A percentile compares a stretch with the other conserved stretches of the same genome.
Evolutionary conservation across 108 stramenopile species (phyloP).

Genomic region (Cyclostephanos invisitatus): DNA sequence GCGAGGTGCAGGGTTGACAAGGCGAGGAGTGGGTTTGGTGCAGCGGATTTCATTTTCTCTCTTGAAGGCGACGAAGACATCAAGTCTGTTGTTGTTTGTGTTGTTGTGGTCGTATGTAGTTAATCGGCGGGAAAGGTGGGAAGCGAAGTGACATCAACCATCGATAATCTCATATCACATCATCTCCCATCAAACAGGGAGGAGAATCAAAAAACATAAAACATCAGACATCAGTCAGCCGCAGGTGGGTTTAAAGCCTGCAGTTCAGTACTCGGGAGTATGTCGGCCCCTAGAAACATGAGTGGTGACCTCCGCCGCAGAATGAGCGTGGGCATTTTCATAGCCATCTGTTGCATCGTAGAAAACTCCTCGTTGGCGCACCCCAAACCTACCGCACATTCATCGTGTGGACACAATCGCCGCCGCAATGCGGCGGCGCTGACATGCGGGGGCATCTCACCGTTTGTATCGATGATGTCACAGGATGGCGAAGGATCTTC

Average conservation of each 20-base stretch:
- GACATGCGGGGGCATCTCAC: not conserved
- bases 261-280: not conserved
- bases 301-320: not conserved
- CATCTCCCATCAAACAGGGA: too few relatives aligned
- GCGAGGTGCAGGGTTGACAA: not conserved
- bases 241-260: not conserved
- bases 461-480: conserved; percentile 10
- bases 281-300: not conserved
- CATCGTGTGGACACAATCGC: not conserved
- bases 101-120: too few relatives aligned
- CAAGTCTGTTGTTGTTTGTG: too few relatives aligned
- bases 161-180: too few relatives aligned
- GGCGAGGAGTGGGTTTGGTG: not conserved
- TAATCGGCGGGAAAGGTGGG: too few relatives aligned
- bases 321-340: conserved; percentile 1
- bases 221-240: too few relatives aligned
- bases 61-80: too few relatives aligned
- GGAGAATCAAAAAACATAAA: not conserved
- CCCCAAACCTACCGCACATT: not conserved
- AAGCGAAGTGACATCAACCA: too few relatives aligned
- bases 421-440: not conserved
- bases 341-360: not conserved
- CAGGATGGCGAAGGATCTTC: conserved; percentile 8
- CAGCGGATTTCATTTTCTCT: conserved; percentile 19
- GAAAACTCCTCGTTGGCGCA: conserved; percentile 3